These are phyloP conservation scores for Colletotrichum melonis DNA, from an alignment of 2,329 filamentous ascomycete genomes.

Conservation along the genomic window DNA sequence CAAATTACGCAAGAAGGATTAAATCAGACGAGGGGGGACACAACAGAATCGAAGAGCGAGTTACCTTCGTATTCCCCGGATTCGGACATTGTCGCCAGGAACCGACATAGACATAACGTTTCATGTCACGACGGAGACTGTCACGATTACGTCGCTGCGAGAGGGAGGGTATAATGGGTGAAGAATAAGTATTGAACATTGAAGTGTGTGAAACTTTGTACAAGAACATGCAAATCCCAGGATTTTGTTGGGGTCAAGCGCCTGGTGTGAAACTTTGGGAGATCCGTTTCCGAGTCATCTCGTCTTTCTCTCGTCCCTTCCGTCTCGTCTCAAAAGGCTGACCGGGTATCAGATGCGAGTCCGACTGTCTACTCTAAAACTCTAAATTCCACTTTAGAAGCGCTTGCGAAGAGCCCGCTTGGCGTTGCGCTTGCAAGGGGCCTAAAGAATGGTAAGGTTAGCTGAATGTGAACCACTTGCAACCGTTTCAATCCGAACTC, in stretches of 20 bases:
- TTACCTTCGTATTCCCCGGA: too few relatives aligned
- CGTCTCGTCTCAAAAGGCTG: conserved; percentile 7
- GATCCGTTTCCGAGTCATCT: conserved; percentile 28
- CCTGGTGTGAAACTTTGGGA: conserved; percentile 11
- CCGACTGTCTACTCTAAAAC: conserved; percentile 12
- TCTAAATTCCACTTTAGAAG: conserved; percentile 23
- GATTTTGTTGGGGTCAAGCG: conserved; percentile 17
- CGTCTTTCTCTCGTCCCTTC: neutral
- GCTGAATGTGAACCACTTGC: neutral
- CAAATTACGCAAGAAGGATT: neutral
- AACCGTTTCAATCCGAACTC: conserved; percentile 16
- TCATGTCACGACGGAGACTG: conserved; percentile 5
- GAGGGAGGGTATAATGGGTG: neutral
- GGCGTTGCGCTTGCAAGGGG: conserved; percentile 26
- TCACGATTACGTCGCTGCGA: neutral
- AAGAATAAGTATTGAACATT: conserved; percentile 35
- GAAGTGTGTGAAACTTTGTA: conserved; percentile 31
- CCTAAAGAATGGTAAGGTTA: conserved; percentile 1
- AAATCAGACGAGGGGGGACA: neutral
- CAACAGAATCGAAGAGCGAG: neutral
- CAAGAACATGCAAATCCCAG: conserved; percentile 34
- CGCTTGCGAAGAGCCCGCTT: conserved; percentile 34
- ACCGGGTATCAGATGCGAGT: conserved; percentile 26
- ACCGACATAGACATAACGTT: neutral
- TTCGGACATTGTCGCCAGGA: neutral